A percentile compares a stretch with the other conserved stretches of the same genome.
Evolutionary conservation across 169 alveolate species (phyloP).

Genomic region (Plasmodium inui): DNA sequence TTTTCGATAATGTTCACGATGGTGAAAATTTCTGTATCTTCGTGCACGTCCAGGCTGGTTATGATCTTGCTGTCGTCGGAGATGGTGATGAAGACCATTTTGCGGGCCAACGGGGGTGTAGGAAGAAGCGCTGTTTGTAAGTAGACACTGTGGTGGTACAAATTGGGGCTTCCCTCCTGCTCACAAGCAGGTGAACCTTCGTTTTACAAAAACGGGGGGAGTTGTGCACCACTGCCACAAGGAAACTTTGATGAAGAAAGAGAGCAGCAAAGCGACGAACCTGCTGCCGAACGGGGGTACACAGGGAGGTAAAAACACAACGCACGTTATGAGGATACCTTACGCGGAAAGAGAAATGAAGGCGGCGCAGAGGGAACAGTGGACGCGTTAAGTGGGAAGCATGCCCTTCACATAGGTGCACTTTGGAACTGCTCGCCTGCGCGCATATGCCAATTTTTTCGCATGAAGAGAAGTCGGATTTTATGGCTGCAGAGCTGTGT

Average conservation of each 20-base stretch:
- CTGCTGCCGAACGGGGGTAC: not conserved
- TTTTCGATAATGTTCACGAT: slow-evolving; percentile 63
- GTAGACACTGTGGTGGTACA: not conserved
- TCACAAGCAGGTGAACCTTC: not conserved
- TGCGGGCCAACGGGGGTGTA: not conserved
- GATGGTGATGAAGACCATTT: slow-evolving; percentile 70
- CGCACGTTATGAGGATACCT: not conserved
- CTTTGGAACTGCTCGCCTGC: not conserved
- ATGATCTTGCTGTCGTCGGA: slow-evolving; percentile 70
- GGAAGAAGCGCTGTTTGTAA: not conserved
- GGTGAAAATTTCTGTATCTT: slow-evolving; percentile 67
- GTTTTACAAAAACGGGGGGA: no score
- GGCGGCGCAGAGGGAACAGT: not conserved
- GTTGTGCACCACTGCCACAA: not conserved
- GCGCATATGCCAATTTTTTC: not conserved
- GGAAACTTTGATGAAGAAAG: not conserved
- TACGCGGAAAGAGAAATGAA: not conserved
- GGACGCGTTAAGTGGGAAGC: not conserved
- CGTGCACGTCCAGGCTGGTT: slow-evolving; percentile 70
- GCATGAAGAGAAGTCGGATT: not conserved
- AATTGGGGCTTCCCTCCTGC: not conserved
- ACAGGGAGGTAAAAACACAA: not conserved
- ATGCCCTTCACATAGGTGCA: not conserved
- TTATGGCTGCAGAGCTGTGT: not conserved
- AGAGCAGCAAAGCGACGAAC: not conserved